Base-by-base conservation (phyloP, 768 basidiomycete genomes). In the Lactarius hengduanensis region DNA sequence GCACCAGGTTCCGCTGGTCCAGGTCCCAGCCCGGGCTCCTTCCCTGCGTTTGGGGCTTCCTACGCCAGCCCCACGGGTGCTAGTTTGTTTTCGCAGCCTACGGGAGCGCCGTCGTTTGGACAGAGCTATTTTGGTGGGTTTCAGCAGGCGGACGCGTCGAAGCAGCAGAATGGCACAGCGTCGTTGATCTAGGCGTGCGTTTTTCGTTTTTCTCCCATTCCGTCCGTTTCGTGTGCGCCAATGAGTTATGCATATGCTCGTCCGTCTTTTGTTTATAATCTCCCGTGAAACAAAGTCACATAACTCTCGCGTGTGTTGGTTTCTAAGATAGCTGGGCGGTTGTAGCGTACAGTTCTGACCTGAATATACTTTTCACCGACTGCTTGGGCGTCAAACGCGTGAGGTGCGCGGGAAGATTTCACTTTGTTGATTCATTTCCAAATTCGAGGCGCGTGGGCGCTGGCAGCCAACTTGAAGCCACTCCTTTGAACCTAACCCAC, bases 161-260 rank as follows among this genome's bases (percentile, higher is more conserved):
- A 64, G 53, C 71, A 67, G 62, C 79, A 79, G 70, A 81, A 81
- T 60, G 77, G 77, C 26, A 77, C 77, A 11, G 75, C 79, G 10
- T 84, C 84, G 28, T 74, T 87, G 63, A 86, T 86, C 67, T 87
- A 76, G 74, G 63, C 41, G 53, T 70, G 6, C 4, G 22, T 20
- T 3, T 26, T n/a, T 36, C 13, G 30, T 10, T 16, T 26, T 4
- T 7, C 30, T 56, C 15, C 7, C 20, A 59, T 26, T 26, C 26
- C 26, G n/a, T 59, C 36, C 5, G 16, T 13, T 59, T 59, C 22
- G 36, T 13, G 32, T 57, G 30, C 30, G 36, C 41, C 40, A 28
- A 3, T 28, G 45, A 40, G 32, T 36, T 32, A 8, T 28, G 28
- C 36, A 13, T 61, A 54, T 28, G 32, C 9, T 5, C n/a, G 18